Percentiles rank a stretch among this genome's conserved stretches.
phyloP scores from a whole-genome alignment of 1,284 basidiomycete genomes.

The Ustilago curta region DNA sequence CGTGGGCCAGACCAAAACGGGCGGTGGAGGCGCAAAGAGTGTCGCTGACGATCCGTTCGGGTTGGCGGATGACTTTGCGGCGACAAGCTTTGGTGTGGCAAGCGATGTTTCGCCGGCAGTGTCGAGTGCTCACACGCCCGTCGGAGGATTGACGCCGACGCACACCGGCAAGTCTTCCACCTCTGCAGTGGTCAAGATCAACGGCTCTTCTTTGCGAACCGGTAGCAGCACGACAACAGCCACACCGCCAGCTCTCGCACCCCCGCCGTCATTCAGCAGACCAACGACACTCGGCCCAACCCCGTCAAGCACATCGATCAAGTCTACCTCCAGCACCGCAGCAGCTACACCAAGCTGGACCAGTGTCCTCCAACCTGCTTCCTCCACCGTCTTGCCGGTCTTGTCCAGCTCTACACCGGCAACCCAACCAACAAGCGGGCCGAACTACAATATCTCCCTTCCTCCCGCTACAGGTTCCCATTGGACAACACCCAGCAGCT shows the following conservation, averaged over 20 bases:
- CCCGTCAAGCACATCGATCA: constrained; percentile 20
- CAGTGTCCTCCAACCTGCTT: constrained; percentile 30
- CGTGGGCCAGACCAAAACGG: constrained; percentile 53
- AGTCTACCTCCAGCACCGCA: constrained; percentile 2
- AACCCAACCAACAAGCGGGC: constrained; percentile 13
- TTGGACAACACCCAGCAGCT: constrained; percentile 12
- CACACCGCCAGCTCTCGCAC: constrained; percentile 24
- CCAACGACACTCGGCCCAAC: constrained; percentile 12
- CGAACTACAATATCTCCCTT: constrained; percentile 61
- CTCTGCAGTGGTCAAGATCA: constrained; percentile 1
- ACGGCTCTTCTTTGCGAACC: constrained; percentile 10
- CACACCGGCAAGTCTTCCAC: constrained; percentile 28
- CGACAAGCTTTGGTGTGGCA: constrained; percentile 12
- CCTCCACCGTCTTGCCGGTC: constrained; percentile 6
- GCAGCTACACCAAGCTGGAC: constrained; percentile 24
- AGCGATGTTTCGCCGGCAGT: constrained; percentile 37
- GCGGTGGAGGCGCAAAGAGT: constrained; percentile 18
- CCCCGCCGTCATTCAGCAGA: constrained; percentile 24
- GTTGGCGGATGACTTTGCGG: constrained; percentile 36
- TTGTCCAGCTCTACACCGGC: not conserved
- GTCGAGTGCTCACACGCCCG: constrained; percentile 17
- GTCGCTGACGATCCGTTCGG: constrained; percentile 53
- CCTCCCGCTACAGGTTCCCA: constrained; percentile 37
- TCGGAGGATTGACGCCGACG: constrained; percentile 39
- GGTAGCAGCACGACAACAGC: not conserved